Conservation (phyloP, 768 basidiomycete species). For the Lactarius trivialis region DNA sequence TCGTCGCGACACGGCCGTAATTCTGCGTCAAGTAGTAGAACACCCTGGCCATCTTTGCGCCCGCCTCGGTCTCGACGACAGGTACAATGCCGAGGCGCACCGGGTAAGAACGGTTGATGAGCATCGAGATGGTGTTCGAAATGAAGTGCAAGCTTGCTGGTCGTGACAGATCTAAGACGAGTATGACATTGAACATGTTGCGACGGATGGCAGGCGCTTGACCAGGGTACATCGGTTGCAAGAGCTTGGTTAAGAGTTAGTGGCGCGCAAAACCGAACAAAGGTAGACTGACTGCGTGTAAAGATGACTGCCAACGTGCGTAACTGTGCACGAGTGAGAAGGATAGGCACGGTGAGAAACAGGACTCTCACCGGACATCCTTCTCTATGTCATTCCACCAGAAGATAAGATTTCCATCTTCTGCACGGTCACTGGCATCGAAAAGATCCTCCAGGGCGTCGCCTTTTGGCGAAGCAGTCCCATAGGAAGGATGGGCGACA, state of each 20-base stretch:
- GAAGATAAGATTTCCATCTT: conserved; percentile 65
- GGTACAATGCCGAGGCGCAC: conserved; percentile 87
- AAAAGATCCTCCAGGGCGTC: conserved; percentile 66
- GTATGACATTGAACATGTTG: conserved; percentile 80
- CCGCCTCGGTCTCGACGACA: conserved; percentile 46
- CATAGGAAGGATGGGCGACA: conserved; percentile 58
- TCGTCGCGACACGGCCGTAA: conserved; percentile 1
- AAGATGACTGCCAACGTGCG: conserved; percentile 42
- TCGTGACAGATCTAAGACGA: conserved; percentile 75
- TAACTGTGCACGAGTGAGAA: conserved; percentile 35
- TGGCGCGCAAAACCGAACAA: not conserved
- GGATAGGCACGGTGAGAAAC: not conserved
- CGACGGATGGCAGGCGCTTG: conserved; percentile 64
- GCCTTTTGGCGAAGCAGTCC: conserved; percentile 41
- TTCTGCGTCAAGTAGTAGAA: conserved; percentile 27
- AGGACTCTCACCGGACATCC: conserved; percentile 53
- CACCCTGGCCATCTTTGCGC: conserved; percentile 31
- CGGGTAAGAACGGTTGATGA: conserved; percentile 69
- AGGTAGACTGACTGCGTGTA: conserved; percentile 37
- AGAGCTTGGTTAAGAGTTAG: conserved; percentile 43
- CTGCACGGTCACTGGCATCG: conserved; percentile 81
- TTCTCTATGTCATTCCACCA: conserved; percentile 93
- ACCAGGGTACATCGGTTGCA: conserved; percentile 75
- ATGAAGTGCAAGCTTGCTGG: conserved; percentile 55
- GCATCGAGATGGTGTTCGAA: conserved; percentile 51